Evolutionary conservation across 768 basidiomycete species (phyloP), one percentile per base, ranked within the genome.

Genomic region (Lactarius sp.): DNA sequence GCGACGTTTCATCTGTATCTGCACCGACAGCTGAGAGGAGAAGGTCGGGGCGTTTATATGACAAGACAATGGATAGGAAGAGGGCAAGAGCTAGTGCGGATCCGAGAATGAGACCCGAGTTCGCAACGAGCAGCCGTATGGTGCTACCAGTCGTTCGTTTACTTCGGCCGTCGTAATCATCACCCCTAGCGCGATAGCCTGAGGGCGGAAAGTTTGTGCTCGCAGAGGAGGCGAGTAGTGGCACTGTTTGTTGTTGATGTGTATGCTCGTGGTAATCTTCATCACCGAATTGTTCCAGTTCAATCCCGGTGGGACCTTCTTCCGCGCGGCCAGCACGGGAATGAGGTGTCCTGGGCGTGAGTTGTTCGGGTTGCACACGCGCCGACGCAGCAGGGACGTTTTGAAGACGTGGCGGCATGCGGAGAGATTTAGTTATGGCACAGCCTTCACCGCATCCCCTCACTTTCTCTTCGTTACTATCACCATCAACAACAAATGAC

Each of bases 321-420:
- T 85, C 83, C 54, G 79, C 79, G 70, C 79, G 77, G 54, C 83
- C 85, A 47, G 83, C 78, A 65, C 82, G 82, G 41, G 83, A 83
- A 72, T 82, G 85, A 56, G 85, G 85, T 34, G 85, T 86, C 60
- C 85, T 77, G 2, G 85, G 85, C 18, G 84, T 85, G 41, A 77
- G 68, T 58, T 69, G 70, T 49, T 22, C 57, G 8, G 56, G 36
- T 44, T 33, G 36, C 7, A 47, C n/a, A 31, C 59, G 59, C 20
- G 57, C 65, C 14, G 61, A 62, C 20, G 61, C 37, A 20, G 6
- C 37, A 9, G 65, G 41, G 34, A 58, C 34, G 34, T 62, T 58
- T 39, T 60, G 16, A 44, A 68, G 59, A 44, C 52, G 60, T 47
- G 67, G 67, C 5, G 65, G 67, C 67, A 68, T 68, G 20, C 34